phyloP scores from a whole-genome alignment of 306 rosid species.

The Cyclanthera cordifolia region DNA sequence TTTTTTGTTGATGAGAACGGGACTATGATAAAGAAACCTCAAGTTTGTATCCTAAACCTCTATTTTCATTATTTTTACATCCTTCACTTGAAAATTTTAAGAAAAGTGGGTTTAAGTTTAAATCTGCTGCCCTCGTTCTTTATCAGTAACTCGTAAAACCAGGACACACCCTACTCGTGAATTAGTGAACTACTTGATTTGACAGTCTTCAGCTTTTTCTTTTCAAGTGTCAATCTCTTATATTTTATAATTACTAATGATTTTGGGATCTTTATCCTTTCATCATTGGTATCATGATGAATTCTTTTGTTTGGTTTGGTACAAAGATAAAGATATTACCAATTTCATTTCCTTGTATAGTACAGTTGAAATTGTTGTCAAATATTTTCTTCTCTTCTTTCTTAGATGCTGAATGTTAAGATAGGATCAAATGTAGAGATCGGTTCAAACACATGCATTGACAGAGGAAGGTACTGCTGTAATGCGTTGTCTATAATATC shows the following conservation, averaged over 20 bases:
- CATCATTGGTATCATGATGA: not conserved
- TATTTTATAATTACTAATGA: not conserved
- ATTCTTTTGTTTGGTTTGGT: not conserved
- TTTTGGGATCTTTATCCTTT: not conserved
- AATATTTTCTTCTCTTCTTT: constrained; percentile 18
- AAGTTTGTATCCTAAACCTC: constrained; percentile 32
- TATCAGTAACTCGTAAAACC: not conserved
- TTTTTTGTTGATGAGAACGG: constrained; percentile 66
- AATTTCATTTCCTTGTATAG: not conserved
- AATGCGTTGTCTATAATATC: not conserved
- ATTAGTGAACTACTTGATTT: not conserved
- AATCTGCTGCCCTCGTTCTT: not conserved
- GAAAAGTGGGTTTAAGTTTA: not conserved
- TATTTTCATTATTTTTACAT: not conserved
- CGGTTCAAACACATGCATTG: constrained; percentile 87
- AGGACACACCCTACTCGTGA: not conserved
- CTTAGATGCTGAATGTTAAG: constrained; percentile 59
- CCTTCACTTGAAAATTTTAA: not conserved
- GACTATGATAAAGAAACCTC: constrained; percentile 76
- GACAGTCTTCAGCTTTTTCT: not conserved
- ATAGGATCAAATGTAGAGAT: constrained; percentile 70
- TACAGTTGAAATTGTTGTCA: constrained; percentile 7
- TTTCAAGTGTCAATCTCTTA: not conserved
- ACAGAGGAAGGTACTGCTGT: constrained; percentile 69
- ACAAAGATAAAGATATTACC: not conserved